These are phyloP conservation scores for Massarina eburnea DNA, from an alignment of 2,329 filamentous ascomycete species.

Conservation along the genomic window DNA sequence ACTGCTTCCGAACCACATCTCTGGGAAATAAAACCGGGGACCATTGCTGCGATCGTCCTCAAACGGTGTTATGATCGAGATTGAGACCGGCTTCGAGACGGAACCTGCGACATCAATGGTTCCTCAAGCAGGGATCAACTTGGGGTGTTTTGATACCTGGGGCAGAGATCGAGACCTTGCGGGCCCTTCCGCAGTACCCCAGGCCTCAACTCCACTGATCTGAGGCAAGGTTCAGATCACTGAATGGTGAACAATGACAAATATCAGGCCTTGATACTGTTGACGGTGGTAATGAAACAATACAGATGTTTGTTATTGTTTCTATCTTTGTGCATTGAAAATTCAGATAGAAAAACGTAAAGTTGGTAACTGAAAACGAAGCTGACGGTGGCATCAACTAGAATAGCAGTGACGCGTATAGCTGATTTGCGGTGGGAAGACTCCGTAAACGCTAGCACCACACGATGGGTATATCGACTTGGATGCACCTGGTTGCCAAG, in stretches of 20 bases:
- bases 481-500: too few species aligned
- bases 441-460: too few species aligned
- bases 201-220: background rate
- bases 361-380: background rate
- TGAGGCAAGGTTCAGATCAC: background rate
- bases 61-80: too few species aligned
- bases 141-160: background rate
- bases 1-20: background rate
- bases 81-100: background rate
- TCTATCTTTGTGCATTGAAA: too few species aligned
- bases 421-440: too few species aligned
- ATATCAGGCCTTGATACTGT: background rate
- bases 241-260: background rate
- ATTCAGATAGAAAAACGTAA: too few species aligned
- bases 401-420: too few species aligned
- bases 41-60: background rate
- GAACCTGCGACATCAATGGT: background rate
- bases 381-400: too few species aligned
- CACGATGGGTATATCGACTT: too few species aligned
- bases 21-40: background rate
- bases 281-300: too few species aligned
- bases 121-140: background rate
- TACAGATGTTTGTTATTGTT: too few species aligned
- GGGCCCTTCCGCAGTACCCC: background rate
- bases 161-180: background rate